Evolutionary conservation across 1,139 yeast species (phyloP).

Genomic region (Hyphopichia fennica): DNA sequence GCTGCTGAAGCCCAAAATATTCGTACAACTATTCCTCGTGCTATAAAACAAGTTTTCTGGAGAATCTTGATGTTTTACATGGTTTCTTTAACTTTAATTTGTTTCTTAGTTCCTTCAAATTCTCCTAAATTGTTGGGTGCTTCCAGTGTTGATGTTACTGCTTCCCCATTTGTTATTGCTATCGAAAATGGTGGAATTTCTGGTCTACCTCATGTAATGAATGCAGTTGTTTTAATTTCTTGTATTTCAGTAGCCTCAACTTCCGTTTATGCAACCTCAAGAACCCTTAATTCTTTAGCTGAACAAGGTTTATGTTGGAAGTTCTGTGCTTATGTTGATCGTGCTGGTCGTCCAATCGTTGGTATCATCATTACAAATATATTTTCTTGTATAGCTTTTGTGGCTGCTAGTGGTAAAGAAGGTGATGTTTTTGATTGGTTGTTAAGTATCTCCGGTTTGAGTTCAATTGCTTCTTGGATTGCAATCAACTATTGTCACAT

Average conservation of each 20-base stretch:
- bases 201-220: slow-evolving; percentile 46
- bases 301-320: slow-evolving; percentile 47
- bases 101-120: slow-evolving; percentile 31
- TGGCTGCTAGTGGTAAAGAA: slow-evolving; percentile 37
- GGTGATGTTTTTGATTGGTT: slow-evolving; percentile 37
- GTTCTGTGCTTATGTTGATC: slow-evolving; percentile 39
- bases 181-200: slow-evolving; percentile 52
- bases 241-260: slow-evolving; percentile 47
- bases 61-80: slow-evolving; percentile 35
- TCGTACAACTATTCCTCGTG: slow-evolving; percentile 37
- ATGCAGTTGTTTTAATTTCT: slow-evolving; percentile 42
- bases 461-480: slow-evolving; percentile 43
- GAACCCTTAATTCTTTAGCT: slow-evolving; percentile 42
- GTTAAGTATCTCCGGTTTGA: slow-evolving; percentile 37
- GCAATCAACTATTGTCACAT: slow-evolving; percentile 38
- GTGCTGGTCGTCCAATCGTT: slow-evolving; percentile 42
- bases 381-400: slow-evolving; percentile 40
- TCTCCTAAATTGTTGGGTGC: slow-evolving; percentile 26
- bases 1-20: slow-evolving; percentile 46
- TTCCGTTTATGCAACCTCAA: slow-evolving; percentile 45
- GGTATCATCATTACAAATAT: slow-evolving; percentile 38
- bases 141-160: slow-evolving; percentile 31
- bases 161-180: slow-evolving; percentile 56
- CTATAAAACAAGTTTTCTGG: slow-evolving; percentile 41
- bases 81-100: slow-evolving; percentile 30